Evolutionary conservation across 768 basidiomycete genomes (phyloP), one percentile per base, ranked within the genome.

Genomic region (Boletus rubroflammeus): DNA sequence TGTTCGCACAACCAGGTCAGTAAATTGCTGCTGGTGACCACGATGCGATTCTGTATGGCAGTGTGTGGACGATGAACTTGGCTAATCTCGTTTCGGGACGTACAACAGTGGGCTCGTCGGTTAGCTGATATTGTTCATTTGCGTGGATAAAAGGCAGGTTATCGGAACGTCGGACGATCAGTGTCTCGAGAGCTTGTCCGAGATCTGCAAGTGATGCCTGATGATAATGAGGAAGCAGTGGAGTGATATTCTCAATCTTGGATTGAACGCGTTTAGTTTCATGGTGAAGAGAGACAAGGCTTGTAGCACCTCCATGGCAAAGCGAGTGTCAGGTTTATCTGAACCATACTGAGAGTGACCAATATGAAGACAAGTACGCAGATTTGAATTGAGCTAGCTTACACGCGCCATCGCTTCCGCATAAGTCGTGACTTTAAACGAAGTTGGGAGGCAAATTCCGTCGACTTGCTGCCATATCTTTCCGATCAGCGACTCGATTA

Each of bases 281-380:
- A 38, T 3, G 26, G 48, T 41, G 47, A 51, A 36, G 48, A 47
- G 54, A 25, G 49, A 43, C 49, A 26, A 32, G 21, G 38, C 17
- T 13, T 34, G 47, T n/a, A 72, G 72, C 64, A 94, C 94, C 85
- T 95, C 85, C 59, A 95, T 79, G 51, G 81, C 82, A 73, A 93
- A 94, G 51, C 94, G 82, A 50, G 86, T 86, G 72, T 98, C 95
- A 42, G 95, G 95, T 74, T 97, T 97, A 72, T 97, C 94, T 53
- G 90, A 90, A 14, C 94, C 94, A 77, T 86, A 97, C 88, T 94
- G 57, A 21, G 51, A 45, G n/a, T 15, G 31, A 57, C 63, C 53
- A 66, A 53, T 53, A 59, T 59, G 56, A 55, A 31, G 55, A 51
- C 17, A 59, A 43, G 58, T 17, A 28, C 39, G 46, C 23, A 25